Evolutionary conservation across 192 early-diverging fungal species (phyloP), one percentile per base, ranked within the genome.

Genomic region (Coemansia sp.): DNA sequence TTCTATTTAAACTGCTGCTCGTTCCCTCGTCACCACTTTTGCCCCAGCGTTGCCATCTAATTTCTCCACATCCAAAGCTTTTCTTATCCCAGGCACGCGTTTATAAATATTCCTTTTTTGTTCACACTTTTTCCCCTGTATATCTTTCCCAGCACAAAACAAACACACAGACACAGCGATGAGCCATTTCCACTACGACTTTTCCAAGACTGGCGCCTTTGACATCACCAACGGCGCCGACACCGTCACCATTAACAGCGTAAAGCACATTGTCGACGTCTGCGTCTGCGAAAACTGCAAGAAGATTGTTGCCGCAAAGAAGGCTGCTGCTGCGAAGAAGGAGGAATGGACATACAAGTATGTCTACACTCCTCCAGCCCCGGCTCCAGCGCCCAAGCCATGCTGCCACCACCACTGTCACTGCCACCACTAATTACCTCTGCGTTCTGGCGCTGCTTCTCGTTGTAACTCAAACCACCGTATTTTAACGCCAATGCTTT

Each of bases 281-380:
- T 82, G 79, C 62, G 68, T 76, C 13, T 82, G 79, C 75, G 32
- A 61, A 53, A 75, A 67, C 64, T 82, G 79, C 71, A 64, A 70
- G 39, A 19, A 48, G 2, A 76, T 82, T 45, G 56, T 64, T 54
- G 72, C 72, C 43, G 60, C 48, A 5, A 62, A 60, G 39, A 77
- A 74, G 70, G 43, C 44, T 6, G 60, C 61, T 44, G 70, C 56
- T 9, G 67, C 64, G 60, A 67, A 71, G 68, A 62, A 66, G 75
- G 65, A 69, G 56, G 21, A 61, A 5, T 69, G 65, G 76, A 59
- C 61, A 12, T 59, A 59, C 61, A 66, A 76, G 53, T 67, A 71
- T 60, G 65, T 65, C 48, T 67, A 70, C 74, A 67, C 74, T 38
- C 74, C 74, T 42, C 75, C 75, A 13, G 65, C 66, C 0, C 63